phyloP scores from a whole-genome alignment of 208 protist genomes.

The Trypanosomatidae sp. region DNA sequence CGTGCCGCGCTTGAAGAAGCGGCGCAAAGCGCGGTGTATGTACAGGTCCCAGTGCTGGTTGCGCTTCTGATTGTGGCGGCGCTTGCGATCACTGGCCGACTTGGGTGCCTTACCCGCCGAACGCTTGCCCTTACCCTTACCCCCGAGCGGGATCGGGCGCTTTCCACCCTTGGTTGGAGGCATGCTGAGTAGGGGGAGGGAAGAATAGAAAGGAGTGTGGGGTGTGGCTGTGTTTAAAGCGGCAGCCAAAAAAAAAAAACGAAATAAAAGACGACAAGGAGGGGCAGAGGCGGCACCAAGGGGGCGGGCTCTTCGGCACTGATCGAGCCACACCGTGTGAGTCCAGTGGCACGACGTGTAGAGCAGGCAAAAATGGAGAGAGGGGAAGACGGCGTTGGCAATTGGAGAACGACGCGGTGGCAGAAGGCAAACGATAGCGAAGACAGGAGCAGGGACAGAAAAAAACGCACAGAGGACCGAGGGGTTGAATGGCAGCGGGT shows the following conservation, averaged over 20 bases:
- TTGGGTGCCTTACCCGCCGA: slow-evolving; percentile 95
- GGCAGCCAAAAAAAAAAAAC: not conserved
- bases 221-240: too few relatives aligned
- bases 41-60: slow-evolving; percentile 91
- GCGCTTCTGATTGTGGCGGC: slow-evolving; percentile 67
- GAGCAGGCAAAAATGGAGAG: not conserved
- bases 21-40: slow-evolving; percentile 95
- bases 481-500: too few relatives aligned
- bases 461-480: not conserved
- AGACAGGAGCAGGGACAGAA: not conserved
- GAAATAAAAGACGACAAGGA: too few relatives aligned
- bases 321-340: too few relatives aligned
- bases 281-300: not conserved
- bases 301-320: not conserved
- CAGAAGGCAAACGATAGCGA: not conserved
- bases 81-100: slow-evolving; percentile 50
- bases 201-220: slow-evolving; percentile 9
- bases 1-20: slow-evolving; percentile 97
- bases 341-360: not conserved
- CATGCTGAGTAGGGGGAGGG: slow-evolving; percentile 34
- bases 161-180: slow-evolving; percentile 89
- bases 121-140: slow-evolving; percentile 98
- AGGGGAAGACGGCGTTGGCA: not conserved
- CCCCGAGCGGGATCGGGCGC: slow-evolving; percentile 89
- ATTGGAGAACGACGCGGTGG: not conserved